Base-by-base conservation (phyloP, 768 basidiomycete genomes). In the Podaxis sp. region DNA sequence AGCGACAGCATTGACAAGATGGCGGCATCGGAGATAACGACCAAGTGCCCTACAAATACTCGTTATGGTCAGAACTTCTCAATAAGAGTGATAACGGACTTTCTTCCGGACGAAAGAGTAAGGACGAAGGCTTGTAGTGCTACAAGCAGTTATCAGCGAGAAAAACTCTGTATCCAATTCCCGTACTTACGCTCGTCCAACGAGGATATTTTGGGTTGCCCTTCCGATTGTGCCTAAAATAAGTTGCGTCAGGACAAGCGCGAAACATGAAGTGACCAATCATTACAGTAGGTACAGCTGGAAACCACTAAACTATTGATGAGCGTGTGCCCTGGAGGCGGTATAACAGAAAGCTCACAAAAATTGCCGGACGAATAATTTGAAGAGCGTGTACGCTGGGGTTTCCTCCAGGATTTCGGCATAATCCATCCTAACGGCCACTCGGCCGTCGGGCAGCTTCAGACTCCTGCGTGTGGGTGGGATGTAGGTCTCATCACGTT, bases 401-500 rank as follows among this genome's bases (percentile, higher is more conserved):
- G 82, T 81, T 60, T 85, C 82, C 65, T 82, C 82, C 15, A 85
- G 72, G 15, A 81, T 67, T 37, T 84, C 79, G 17, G 65, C 67
- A 64, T 84, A 83, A 63, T 83, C 77, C 72, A 77, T 73, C 22
- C 69, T 66, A 2, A 78, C 76, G 3, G 81, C 78, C 24, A 77
- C 68, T 44, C 70, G 72, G 11, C 76, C 77, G 41, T 81, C 73
- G 0, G 82, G 81, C 40, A 85, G 75, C 58, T 76, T 75, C 64
- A 80, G 76, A 50, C 78, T 75, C 48, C 72, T 75, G 26, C 75
- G 69, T 7, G 77, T 79, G 8, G 76, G 75, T 33, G 87, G 87
- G 26, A 89, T 79, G 62, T 84, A 89, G 30, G 89, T 91, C 74
- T 92, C 89, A 64, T 93, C 90, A 10, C 87, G 80, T 58, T 88